Evolutionary conservation across 2,329 filamentous ascomycete genomes (phyloP), one percentile per base, ranked within the genome.

Genomic region (Fusarium piperis): DNA sequence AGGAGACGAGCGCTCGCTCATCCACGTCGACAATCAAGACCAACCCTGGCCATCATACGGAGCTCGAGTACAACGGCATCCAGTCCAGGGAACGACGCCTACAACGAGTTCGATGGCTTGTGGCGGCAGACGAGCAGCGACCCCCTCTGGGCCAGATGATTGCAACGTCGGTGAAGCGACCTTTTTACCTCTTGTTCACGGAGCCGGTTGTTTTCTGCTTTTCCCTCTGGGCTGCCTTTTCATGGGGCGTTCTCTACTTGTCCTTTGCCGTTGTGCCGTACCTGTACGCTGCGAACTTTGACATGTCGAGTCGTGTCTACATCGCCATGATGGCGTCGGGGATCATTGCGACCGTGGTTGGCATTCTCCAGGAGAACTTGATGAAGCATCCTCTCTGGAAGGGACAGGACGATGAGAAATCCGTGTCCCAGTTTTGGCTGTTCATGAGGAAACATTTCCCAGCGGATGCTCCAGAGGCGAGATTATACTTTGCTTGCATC

Each of bases 221-320:
- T 83, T 94, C 92, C 1, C 85, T 97, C 1, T 98, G 95, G 95
- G 92, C 94, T 1, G 88, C 93, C 0, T 98, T 98, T 79, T 91
- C 91, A 20, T 98, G 95, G 95, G 94, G 92, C 0, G 88, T 97
- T 0, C 87, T 98, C 0, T 98, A 97, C 79, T 84, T 97, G 18
- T 94, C 92, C 13, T 95, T 97, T 74, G 89, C 90, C 15, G 92
- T 93, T 1, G 89, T 97, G 6, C 93, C 94, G 0, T 86, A 96
- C 5, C 90, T 97, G 26, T 97, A 96, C 80, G 77, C 84, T 23
- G 86, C 84, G 6, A 82, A 84, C 72, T 95, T 97, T 83, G 87
- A 85, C 66, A 82, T 91, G 36, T 86, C 88, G 1, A 93, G 93
- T 57, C 89, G 90, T 9, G 87, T 95, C 6, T 98, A 97, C 75